A percentile compares a stretch with the other conserved stretches of the same genome.
Evolutionary conservation across 352 stramenopile species (phyloP).

Genomic region (Peronospora destructor): DNA sequence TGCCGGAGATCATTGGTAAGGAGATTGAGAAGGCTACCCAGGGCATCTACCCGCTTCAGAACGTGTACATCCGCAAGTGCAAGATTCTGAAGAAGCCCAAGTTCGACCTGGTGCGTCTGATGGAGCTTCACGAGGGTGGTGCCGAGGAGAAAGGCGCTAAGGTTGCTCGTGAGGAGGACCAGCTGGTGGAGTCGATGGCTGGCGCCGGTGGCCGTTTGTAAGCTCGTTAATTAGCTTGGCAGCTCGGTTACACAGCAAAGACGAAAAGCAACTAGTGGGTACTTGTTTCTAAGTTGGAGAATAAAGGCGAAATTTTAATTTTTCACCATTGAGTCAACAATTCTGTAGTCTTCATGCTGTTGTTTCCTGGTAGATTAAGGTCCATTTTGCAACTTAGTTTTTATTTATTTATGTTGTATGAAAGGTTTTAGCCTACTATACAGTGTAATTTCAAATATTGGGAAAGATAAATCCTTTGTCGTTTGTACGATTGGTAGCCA

Average conservation of each 20-base stretch:
- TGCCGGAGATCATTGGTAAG: slow-evolving; percentile 96
- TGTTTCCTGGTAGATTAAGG: not conserved
- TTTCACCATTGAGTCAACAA: slow-evolving; percentile 2
- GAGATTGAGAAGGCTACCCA: slow-evolving; percentile 97
- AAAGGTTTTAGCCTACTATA: not conserved
- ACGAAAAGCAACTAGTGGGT: slow-evolving; percentile 18
- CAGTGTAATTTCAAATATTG: too few species aligned
- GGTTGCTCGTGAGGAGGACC: slow-evolving; percentile 81
- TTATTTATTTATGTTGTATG: not conserved
- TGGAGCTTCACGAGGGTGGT: slow-evolving; percentile 98
- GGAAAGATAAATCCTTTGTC: too few species aligned
- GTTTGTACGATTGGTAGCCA: slow-evolving; percentile 15
- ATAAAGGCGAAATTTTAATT: slow-evolving; percentile 85
- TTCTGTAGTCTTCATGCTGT: slow-evolving; percentile 1
- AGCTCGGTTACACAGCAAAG: slow-evolving; percentile 22
- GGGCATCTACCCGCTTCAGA: slow-evolving; percentile 98
- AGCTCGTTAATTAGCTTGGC: slow-evolving; percentile 31
- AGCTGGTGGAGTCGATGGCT: slow-evolving; percentile 82
- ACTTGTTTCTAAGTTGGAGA: slow-evolving; percentile 64
- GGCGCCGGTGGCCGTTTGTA: slow-evolving; percentile 86
- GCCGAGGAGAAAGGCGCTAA: slow-evolving; percentile 89
- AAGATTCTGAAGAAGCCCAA: slow-evolving; percentile 99
- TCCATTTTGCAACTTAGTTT: too few species aligned
- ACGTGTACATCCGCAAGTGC: slow-evolving; percentile 99
- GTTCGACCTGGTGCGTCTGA: slow-evolving; percentile 99